Evolutionary conservation across 768 basidiomycete genomes (phyloP), one percentile per base, ranked within the genome.

Genomic region (Trametes meyenii): DNA sequence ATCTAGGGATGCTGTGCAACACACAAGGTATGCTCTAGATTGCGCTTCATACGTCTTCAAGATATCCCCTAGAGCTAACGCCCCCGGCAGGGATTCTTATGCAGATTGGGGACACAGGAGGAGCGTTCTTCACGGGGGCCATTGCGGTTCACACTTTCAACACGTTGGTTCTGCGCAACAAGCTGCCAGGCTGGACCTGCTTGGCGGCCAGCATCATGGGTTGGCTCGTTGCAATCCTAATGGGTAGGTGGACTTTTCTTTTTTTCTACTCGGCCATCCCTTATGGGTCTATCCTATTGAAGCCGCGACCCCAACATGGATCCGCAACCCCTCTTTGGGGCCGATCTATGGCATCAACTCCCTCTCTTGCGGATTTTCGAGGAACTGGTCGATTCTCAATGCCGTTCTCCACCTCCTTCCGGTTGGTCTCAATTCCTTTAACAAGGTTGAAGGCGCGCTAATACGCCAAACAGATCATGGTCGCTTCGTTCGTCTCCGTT

Each of bases 131-230:
- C 71, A 87, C 83, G 2, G 77, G 81, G 11, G 77, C 80, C 5
- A 86, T 89, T 65, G 85, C 85, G 0, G 66, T 89, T 11, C 89
- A 92, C 71, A 84, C 85, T 0, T 88, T 90, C 76, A 81, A 78
- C 64, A 84, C 88, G 16, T 76, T 91, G 40, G 84, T 87, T 14
- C 74, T 91, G 55, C 79, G 78, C 45, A 76, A 77, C 61, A 80
- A 80, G 38, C 83, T 85, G 61, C 81, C 84, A 8, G 67, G 72
- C 14, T 76, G 83, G 71, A 73, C 83, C 33, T 84, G 80, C 60
- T 69, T 73, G 1, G 70, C 71, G 3, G 71, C 75, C 11, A 79
- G 84, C 21, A 51, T 67, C 14, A 43, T 82, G 44, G 89, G 89
- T 49, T 90, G 89, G 89, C 63, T 72, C 8, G 63, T 76, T 26